Evolutionary conservation across 495 filamentous ascomycete genomes (phyloP), one percentile per base, ranked within the genome.

Genomic region (Xylaria scruposa): DNA sequence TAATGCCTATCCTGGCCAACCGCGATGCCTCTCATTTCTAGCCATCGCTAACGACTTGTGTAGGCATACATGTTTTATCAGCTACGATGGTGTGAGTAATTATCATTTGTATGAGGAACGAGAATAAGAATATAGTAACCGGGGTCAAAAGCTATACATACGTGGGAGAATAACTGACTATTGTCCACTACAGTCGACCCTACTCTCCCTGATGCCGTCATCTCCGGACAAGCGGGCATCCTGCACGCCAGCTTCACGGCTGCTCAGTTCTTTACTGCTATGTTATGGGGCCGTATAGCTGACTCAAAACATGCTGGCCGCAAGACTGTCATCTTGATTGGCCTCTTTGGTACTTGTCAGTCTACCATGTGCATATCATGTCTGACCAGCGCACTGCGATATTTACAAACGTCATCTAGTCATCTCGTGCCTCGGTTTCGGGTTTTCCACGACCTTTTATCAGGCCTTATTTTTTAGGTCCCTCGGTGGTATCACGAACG

Each of bases 251-350:
- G 89, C 71, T 97, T 96, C 77, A 93, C 93, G 0, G 91, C 90
- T 7, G 91, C 92, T 8, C 93, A 97, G 82, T 94, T 94, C 79
- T 84, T 93, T 33, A 95, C 93, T 1, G 92, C 92, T n/a, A 93
- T 97, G 79, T 77, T 93, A 29, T 96, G 93, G 93, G 93, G 93
- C 5, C 86, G 91, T 1, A 81, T 91, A 36, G 91, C 93, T 3
- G 93, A 96, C 80, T 89, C 89, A 4, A 86, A 88, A 63, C 84
- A 84, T 78, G 87, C 89, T 53, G 93, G 93, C 13, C 87, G 93
- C 29, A 94, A 93, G 78, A 91, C 89, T 40, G 92, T 95, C 49
- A 82, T 97, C 74, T 77, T 96, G 70, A 89, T 95, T 63, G 93
- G 93, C 15, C 79, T 96, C 29, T 63, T 89, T 19, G 93, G 93